These are phyloP conservation scores for Mortierella sp. DNA, from an alignment of 371 early-diverging fungal genomes.

Conservation along the genomic window DNA sequence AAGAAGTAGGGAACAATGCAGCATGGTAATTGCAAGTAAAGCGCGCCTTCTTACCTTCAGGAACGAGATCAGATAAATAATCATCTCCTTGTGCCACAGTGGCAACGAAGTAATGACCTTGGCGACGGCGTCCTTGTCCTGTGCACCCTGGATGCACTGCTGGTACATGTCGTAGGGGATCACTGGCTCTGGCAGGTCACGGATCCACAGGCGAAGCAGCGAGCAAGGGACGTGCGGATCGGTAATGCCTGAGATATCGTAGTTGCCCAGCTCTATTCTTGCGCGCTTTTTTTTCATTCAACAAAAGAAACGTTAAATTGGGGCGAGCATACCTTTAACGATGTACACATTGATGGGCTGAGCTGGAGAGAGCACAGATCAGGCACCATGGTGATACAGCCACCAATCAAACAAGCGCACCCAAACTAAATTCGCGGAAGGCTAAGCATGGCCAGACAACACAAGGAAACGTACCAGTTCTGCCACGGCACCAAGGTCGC, in stretches of 20 bases:
- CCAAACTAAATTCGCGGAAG: background rate
- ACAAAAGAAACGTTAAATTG: conserved; percentile 1
- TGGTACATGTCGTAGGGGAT: conserved; percentile 89
- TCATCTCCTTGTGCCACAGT: conserved; percentile 81
- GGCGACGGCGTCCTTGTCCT: conserved; percentile 68
- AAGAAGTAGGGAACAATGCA: background rate
- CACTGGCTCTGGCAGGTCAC: conserved; percentile 93
- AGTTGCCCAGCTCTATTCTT: conserved; percentile 87
- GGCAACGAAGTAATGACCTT: conserved; percentile 79
- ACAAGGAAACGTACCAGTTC: conserved; percentile 69
- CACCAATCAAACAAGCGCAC: background rate
- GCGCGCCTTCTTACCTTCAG: conserved; percentile 68
- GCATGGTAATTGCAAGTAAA: background rate
- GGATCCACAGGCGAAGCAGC: conserved; percentile 92
- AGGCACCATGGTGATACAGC: conserved; percentile 3
- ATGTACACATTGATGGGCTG: conserved; percentile 16
- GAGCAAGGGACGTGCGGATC: conserved; percentile 96
- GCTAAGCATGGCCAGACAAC: background rate
- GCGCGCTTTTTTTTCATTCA: conserved; percentile 63
- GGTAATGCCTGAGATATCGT: conserved; percentile 76
- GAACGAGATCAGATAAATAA: conserved; percentile 84
- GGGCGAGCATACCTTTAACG: background rate
- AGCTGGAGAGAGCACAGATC: conserved; percentile 11
- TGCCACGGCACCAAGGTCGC: conserved; percentile 91
- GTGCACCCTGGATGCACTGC: conserved; percentile 71